phyloP scores from a whole-genome alignment of 208 protist genomes.

The Wallacemonas sp. region DNA sequence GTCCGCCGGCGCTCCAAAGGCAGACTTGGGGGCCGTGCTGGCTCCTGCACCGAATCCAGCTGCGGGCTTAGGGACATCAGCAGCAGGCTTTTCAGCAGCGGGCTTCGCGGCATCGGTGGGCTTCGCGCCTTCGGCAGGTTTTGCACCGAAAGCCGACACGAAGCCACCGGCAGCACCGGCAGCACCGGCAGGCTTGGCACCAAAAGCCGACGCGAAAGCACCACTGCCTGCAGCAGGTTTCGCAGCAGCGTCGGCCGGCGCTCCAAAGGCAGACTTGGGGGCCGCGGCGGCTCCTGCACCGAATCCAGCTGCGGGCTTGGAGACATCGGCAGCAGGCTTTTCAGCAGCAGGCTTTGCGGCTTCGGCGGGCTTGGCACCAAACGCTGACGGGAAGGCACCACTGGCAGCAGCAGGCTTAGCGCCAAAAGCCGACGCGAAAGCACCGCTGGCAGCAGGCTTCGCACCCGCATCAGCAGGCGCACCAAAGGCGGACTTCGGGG shows the following conservation, averaged over 20 bases:
- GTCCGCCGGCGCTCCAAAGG: constrained; percentile 2
- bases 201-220: too few relatives aligned
- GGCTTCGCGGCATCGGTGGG: too few relatives aligned
- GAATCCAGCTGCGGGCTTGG: too few relatives aligned
- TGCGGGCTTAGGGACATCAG: too few relatives aligned
- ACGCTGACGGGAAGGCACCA: not conserved
- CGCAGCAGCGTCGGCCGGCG: not conserved
- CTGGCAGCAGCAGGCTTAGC: not conserved
- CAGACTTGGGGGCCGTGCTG: constrained; percentile 21
- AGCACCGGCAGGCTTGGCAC: not conserved
- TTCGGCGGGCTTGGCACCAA: too few relatives aligned
- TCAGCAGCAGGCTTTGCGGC: too few relatives aligned
- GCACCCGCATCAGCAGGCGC: not conserved
- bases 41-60: too few relatives aligned
- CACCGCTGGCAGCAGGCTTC: not conserved
- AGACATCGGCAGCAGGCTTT: too few relatives aligned
- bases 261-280: constrained; percentile 5
- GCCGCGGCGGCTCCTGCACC: constrained; percentile 3
- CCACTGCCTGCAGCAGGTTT: too few relatives aligned
- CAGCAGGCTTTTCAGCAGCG: too few relatives aligned
- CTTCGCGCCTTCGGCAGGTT: too few relatives aligned
- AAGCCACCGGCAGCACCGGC: not conserved
- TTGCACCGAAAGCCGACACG: not conserved
- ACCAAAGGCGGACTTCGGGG: constrained; percentile 9
- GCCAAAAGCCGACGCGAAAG: constrained; percentile 11